phyloP scores from a whole-genome alignment of 176 grass and related monocot species.

The Avena sativa region DNA sequence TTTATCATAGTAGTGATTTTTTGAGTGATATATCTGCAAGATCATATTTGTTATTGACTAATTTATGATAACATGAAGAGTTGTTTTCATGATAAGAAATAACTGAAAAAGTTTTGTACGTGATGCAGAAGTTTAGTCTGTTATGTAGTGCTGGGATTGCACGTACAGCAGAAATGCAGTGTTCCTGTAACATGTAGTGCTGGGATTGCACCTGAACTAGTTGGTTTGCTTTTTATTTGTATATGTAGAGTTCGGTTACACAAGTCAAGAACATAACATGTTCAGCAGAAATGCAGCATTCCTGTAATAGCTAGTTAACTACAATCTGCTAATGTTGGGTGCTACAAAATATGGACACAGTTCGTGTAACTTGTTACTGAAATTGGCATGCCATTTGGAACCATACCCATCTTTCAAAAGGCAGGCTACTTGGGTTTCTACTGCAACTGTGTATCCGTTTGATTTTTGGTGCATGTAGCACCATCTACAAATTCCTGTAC shows the following conservation, averaged over 20 bases:
- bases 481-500: too few species aligned
- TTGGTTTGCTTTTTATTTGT: not conserved
- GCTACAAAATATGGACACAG: too few species aligned
- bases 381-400: not conserved
- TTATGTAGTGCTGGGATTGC: not conserved
- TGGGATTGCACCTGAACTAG: not conserved
- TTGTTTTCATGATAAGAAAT: not conserved
- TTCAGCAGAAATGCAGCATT: not conserved
- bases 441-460: not conserved
- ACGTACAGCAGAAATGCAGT: not conserved
- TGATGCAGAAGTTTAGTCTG: not conserved
- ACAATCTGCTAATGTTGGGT: not conserved
- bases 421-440: not conserved
- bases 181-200: too few species aligned
- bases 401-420: not conserved
- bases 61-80: not conserved
- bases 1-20: too few species aligned
- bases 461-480: not conserved
- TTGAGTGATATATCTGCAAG: too few species aligned
- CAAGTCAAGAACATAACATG: not conserved
- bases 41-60: not conserved
- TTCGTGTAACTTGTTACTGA: not conserved
- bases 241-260: not conserved
- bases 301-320: too few species aligned
- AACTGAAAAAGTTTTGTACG: not conserved